These are phyloP conservation scores for Suhomyces terraborum DNA, from an alignment of 1,139 yeast species.

Conservation along the genomic window DNA sequence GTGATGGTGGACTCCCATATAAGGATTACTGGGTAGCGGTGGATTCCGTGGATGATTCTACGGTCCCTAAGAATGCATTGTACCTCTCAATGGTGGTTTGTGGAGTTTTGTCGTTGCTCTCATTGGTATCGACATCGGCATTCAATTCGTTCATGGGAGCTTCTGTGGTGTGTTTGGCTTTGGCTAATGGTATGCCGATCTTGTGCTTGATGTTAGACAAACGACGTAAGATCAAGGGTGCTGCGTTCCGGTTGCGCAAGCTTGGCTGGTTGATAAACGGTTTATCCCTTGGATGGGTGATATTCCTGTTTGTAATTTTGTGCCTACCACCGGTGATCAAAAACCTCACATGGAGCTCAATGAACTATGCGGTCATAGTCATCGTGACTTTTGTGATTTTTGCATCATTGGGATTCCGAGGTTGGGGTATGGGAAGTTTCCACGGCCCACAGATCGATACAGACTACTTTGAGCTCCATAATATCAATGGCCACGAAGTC, in stretches of 20 bases:
- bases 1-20: conserved; percentile 85
- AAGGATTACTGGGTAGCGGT: conserved; percentile 67
- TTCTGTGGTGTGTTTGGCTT: conserved; percentile 75
- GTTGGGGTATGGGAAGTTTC: conserved; percentile 64
- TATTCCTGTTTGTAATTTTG: conserved; percentile 60
- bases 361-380: conserved; percentile 77
- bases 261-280: conserved; percentile 68
- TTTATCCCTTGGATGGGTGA: conserved; percentile 61
- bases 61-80: conserved; percentile 73
- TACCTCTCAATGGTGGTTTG: conserved; percentile 69
- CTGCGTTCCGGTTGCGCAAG: conserved; percentile 66
- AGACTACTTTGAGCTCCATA: conserved; percentile 46
- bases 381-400: conserved; percentile 50
- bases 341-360: conserved; percentile 53
- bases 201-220: conserved; percentile 61
- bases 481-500: conserved; percentile 22
- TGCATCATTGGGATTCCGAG: conserved; percentile 52
- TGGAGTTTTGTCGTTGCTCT: conserved; percentile 59
- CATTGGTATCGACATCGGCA: conserved; percentile 72
- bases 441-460: conserved; percentile 66
- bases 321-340: conserved; percentile 78
- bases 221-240: conserved; percentile 65
- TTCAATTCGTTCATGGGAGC: conserved; percentile 86
- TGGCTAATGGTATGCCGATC: conserved; percentile 79
- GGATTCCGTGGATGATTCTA: conserved; percentile 55